Base-by-base conservation (phyloP, 1,284 basidiomycete genomes). In the Naganishia sp. region DNA sequence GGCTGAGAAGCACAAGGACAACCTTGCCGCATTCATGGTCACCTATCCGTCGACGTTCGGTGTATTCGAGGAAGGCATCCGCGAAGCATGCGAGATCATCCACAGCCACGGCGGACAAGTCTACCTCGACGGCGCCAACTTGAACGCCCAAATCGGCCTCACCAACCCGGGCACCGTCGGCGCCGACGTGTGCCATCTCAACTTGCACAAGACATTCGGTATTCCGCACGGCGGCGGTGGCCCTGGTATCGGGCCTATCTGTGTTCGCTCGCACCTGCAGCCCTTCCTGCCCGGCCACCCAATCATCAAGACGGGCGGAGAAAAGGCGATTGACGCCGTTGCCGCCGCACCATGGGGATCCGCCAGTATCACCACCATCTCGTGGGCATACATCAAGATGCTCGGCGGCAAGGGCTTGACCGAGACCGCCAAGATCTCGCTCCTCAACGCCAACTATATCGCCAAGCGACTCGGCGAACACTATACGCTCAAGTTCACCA, bases 341-440 rank as follows among this genome's bases (percentile, higher is more conserved):
- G 88, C 94, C 3, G 91, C 91, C 1, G 94, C 91, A 6, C 95
- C 94, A 0, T 98, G 87, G 77, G 95, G 95, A 53, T 95, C 92
- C 70, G 92, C 95, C 0, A 94, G 92, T 10, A 94, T 99, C 75
- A 87, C 94, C 63, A 86, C 95, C 69, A 98, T 99, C 77, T 97
- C 95, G 1, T 99, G 95, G 95, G 92, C 93, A 18, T 94, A 94
- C 79, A 90, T 94, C 83, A 93, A 92, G 83, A 97, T 98, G 95
- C 87, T 98, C 39, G 95, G 95, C 42, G 94, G 94, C 25, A 81
- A 86, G 66, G 95, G 94, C 18, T 85, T 99, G 49, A 86, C 87
- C 48, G 85, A 92, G 71, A 88, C 92, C 3, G 91, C 94, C 10
- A 90, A 90, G 75, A 82, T 91, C 36, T 91, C 95, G 2, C 84